Conservation (phyloP, 345 rosid genomes). For the Mangifera indica region DNA sequence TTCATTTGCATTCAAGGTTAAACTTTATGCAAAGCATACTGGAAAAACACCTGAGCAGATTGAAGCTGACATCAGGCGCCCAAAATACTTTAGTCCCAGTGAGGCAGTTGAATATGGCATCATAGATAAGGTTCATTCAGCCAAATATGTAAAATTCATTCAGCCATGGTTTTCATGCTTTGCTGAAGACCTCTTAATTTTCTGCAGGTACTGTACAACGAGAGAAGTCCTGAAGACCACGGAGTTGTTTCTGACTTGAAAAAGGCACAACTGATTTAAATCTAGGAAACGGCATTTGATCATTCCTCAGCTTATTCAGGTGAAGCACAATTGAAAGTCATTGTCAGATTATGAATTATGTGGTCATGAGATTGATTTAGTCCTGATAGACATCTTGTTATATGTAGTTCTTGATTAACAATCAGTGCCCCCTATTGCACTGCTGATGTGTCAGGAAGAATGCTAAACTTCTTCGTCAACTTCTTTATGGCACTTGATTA, state of each 20-base stretch:
- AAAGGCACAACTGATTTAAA: slow-evolving; percentile 51
- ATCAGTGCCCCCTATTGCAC: not conserved
- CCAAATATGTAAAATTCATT: not conserved
- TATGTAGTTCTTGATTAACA: not conserved
- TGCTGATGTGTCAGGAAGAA: not conserved
- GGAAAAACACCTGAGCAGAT: slow-evolving; percentile 80
- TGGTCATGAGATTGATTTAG: slow-evolving; percentile 2
- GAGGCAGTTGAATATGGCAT: slow-evolving; percentile 90
- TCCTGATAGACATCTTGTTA: not conserved
- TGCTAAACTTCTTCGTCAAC: not conserved
- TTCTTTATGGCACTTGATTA: not conserved
- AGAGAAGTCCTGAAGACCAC: slow-evolving; percentile 56
- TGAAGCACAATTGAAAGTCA: slow-evolving; percentile 17
- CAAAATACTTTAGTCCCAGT: slow-evolving; percentile 75
- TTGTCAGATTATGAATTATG: slow-evolving; percentile 4
- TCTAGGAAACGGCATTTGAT: not conserved
- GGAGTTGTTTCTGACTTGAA: slow-evolving; percentile 68
- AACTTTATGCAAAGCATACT: slow-evolving; percentile 62
- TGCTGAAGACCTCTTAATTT: slow-evolving; percentile 10
- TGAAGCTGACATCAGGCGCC: slow-evolving; percentile 74
- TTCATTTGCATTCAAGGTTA: slow-evolving; percentile 46
- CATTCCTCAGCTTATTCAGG: slow-evolving; percentile 19
- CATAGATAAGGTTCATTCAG: slow-evolving; percentile 69
- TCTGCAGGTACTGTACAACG: slow-evolving; percentile 75
- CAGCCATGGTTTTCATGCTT: not conserved